phyloP scores from a whole-genome alignment of 2,329 filamentous ascomycete species.

The Monilinia vaccinii-corymbosi region DNA sequence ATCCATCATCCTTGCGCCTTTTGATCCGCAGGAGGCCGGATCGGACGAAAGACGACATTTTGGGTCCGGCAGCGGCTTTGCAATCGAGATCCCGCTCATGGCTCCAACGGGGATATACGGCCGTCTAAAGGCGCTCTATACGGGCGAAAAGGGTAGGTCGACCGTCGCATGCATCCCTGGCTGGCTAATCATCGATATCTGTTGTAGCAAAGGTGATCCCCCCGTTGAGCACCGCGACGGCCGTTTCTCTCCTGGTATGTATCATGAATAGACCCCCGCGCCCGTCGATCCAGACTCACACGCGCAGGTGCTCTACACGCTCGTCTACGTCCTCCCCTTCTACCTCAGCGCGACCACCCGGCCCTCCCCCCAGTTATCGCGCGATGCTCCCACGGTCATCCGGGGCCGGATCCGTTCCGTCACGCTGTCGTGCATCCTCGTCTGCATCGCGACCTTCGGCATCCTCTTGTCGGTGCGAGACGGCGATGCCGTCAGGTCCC shows the following conservation, averaged over 20 bases:
- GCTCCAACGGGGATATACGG: constrained; percentile 22
- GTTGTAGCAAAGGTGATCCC: constrained; percentile 22
- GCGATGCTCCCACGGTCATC: constrained; percentile 86
- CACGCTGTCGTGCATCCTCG: constrained; percentile 61
- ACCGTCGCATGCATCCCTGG: background rate
- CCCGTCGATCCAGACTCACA: background rate
- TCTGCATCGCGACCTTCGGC: constrained; percentile 56
- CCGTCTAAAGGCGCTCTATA: constrained; percentile 22
- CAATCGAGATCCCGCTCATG: too few relatives aligned
- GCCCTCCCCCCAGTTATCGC: constrained; percentile 67
- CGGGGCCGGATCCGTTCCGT: constrained; percentile 76
- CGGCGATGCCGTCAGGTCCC: constrained; percentile 41
- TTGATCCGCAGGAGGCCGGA: background rate
- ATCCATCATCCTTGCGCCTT: background rate
- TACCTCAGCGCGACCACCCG: constrained; percentile 75
- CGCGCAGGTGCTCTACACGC: constrained; percentile 64
- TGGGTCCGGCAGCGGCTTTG: too few relatives aligned
- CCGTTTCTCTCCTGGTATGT: constrained; percentile 23
- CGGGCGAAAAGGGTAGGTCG: constrained; percentile 21
- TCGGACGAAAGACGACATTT: background rate
- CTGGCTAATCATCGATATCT: background rate
- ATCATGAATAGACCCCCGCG: background rate
- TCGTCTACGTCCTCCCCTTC: constrained; percentile 83
- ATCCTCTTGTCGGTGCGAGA: constrained; percentile 50
- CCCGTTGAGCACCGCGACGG: constrained; percentile 20